phyloP scores from a whole-genome alignment of 2,329 filamentous ascomycete genomes.

The Dryadomyces sulphureus region DNA sequence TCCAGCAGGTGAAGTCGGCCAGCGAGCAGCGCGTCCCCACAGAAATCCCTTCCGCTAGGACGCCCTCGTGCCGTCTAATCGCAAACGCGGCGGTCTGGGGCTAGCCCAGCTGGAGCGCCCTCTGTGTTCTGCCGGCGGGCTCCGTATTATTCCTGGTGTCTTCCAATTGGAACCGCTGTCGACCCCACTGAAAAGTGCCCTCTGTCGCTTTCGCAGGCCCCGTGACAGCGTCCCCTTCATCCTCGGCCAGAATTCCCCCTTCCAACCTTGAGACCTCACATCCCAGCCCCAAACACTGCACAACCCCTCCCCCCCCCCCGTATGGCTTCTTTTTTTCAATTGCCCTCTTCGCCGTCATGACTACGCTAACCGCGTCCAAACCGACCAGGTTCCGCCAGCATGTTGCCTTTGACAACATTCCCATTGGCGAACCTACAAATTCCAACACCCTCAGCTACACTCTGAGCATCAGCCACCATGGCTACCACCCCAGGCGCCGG shows the following conservation, averaged over 20 bases:
- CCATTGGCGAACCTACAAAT: conserved; percentile 41
- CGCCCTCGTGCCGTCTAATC: background rate
- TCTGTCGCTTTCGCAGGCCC: background rate
- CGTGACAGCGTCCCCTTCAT: background rate
- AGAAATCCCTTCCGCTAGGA: no score
- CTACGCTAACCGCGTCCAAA: conserved; percentile 25
- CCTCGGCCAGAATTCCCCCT: background rate
- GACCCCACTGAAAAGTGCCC: conserved; percentile 6
- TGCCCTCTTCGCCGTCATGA: conserved; percentile 10
- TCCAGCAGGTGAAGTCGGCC: background rate
- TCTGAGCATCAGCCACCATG: conserved; percentile 71
- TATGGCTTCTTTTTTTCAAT: background rate
- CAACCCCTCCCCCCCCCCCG: background rate
- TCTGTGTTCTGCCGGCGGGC: no score
- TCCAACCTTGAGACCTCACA: background rate
- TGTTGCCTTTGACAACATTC: conserved; percentile 46
- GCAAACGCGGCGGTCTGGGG: background rate
- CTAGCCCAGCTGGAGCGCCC: background rate
- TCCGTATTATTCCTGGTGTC: no score
- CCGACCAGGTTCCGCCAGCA: conserved; percentile 39
- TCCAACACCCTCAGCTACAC: conserved; percentile 57
- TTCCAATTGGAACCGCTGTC: conserved; percentile 3
- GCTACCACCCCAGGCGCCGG: conserved; percentile 65
- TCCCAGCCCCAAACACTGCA: background rate
- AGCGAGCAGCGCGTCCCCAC: background rate